A percentile compares a stretch with the other conserved stretches of the same genome.
Evolutionary conservation across 164 flowering plant species (phyloP).

Genomic region (Brasenia schreberi): DNA sequence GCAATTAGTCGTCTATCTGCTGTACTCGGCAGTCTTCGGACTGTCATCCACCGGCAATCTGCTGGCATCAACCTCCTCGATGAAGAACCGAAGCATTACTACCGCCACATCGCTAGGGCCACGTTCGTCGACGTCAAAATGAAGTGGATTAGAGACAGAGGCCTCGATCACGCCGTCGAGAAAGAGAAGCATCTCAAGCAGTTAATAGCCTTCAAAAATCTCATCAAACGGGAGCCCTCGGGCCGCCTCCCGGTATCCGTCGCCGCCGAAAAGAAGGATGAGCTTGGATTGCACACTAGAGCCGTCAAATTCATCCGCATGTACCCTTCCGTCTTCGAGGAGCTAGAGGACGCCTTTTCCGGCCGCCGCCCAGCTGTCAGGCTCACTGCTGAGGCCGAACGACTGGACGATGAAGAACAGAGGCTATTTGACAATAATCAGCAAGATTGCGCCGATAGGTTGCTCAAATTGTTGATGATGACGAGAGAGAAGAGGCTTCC

Average conservation of each 20-base stretch:
- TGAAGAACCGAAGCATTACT: background rate
- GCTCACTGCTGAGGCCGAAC: slow-evolving; percentile 44
- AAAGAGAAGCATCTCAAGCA: slow-evolving; percentile 47
- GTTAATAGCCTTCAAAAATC: slow-evolving; percentile 46
- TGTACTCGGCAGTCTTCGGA: too few relatives aligned
- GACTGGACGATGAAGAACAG: slow-evolving; percentile 49
- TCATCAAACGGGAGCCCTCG: slow-evolving; percentile 65
- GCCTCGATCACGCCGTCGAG: slow-evolving; percentile 82
- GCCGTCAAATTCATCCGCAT: slow-evolving; percentile 54
- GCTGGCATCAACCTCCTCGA: background rate
- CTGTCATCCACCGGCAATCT: too few relatives aligned
- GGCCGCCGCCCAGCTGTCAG: slow-evolving; percentile 52
- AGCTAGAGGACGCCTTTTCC: slow-evolving; percentile 29
- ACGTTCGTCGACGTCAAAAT: slow-evolving; percentile 22
- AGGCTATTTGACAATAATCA: slow-evolving; percentile 26
- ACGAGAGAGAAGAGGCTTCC: slow-evolving; percentile 38
- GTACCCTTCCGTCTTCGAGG: slow-evolving; percentile 62
- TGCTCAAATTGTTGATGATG: slow-evolving; percentile 70
- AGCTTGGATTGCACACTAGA: slow-evolving; percentile 43
- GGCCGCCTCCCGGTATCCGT: slow-evolving; percentile 55
- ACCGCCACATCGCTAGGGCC: slow-evolving; percentile 4
- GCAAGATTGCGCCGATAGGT: slow-evolving; percentile 43
- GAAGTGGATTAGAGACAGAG: slow-evolving; percentile 61
- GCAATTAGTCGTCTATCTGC: too few relatives aligned
- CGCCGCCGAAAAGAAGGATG: slow-evolving; percentile 30